Conservation (phyloP, 1,139 yeast species). For the Debaryomyces sp. region DNA sequence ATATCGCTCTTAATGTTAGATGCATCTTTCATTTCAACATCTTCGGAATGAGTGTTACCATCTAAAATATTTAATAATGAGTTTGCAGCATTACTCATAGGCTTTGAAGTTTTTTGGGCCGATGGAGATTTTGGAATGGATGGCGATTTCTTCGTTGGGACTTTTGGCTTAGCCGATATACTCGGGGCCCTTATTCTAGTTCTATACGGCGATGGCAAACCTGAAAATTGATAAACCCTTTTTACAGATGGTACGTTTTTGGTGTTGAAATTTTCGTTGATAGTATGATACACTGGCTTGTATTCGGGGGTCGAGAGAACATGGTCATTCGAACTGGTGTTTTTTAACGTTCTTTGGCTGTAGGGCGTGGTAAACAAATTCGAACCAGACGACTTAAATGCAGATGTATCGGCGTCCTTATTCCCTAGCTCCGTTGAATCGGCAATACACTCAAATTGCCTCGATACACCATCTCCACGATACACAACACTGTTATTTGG, state of each 20-base stretch:
- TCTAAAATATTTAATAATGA: constrained; percentile 66
- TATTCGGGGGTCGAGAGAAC: constrained; percentile 43
- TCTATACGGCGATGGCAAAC: constrained; percentile 66
- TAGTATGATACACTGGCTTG: constrained; percentile 39
- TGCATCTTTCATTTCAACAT: constrained; percentile 14
- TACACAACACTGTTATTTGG: constrained; percentile 9
- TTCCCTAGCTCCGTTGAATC: constrained; percentile 5
- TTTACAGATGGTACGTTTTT: constrained; percentile 38
- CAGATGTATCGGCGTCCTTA: constrained; percentile 4
- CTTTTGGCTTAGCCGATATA: constrained; percentile 17
- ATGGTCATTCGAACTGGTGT: constrained; percentile 12
- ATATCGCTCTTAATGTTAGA: constrained; percentile 7
- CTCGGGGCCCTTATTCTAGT: constrained; percentile 47
- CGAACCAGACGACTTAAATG: constrained; percentile 7
- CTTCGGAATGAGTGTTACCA: constrained; percentile 23
- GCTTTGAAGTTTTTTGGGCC: constrained; percentile 16
- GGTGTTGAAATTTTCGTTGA: constrained; percentile 28
- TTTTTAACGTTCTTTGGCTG: constrained; percentile 25
- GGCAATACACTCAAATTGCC: constrained; percentile 3
- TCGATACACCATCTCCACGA: constrained; percentile 4
- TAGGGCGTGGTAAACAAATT: constrained; percentile 21
- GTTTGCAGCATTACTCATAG: constrained; percentile 66
- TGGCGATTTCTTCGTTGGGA: constrained; percentile 1
- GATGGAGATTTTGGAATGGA: constrained; percentile 5
- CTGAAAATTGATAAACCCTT: constrained; percentile 63